A percentile compares a stretch with the other conserved stretches of the same genome.
Evolutionary conservation across 371 early-diverging fungal genomes (phyloP).

Genomic region (Thermomucor indicae-seudaticae): DNA sequence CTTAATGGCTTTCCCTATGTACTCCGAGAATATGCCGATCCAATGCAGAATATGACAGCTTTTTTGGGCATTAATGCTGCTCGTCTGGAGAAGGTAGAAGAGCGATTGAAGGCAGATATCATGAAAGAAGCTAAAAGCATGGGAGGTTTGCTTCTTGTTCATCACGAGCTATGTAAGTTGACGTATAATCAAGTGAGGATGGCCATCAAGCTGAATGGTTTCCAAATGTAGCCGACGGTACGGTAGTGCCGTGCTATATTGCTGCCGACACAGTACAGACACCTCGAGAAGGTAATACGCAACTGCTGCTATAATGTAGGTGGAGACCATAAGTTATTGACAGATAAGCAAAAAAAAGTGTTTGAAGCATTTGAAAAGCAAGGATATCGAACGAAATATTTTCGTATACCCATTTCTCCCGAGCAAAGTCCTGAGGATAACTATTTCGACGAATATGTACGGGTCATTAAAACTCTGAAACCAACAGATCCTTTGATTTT

Average conservation of each 20-base stretch:
- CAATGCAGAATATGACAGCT: conserved; percentile 62
- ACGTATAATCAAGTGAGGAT: background rate
- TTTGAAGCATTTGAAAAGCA: conserved; percentile 42
- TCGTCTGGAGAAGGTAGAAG: conserved; percentile 69
- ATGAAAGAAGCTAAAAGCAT: conserved; percentile 49
- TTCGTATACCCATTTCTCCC: conserved; percentile 64
- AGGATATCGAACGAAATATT: conserved; percentile 50
- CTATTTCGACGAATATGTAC: conserved; percentile 67
- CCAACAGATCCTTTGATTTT: conserved; percentile 61
- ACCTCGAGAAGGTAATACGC: conserved; percentile 54
- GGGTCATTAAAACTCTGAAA: conserved; percentile 42
- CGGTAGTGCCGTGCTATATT: conserved; percentile 62
- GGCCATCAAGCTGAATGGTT: background rate
- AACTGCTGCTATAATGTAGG: no score
- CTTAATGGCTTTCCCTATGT: conserved; percentile 66
- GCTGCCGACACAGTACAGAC: conserved; percentile 62
- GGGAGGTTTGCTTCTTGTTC: conserved; percentile 61
- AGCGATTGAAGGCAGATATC: conserved; percentile 65
- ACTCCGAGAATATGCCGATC: conserved; percentile 57
- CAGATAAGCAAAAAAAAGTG: conserved; percentile 23
- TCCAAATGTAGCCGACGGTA: conserved; percentile 38
- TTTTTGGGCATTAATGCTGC: conserved; percentile 63
- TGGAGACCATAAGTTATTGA: background rate
- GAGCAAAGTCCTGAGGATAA: conserved; percentile 68
- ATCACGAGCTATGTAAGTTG: conserved; percentile 56